Conservation (phyloP, 805 yeast genomes). For the Ogataea corticis region DNA sequence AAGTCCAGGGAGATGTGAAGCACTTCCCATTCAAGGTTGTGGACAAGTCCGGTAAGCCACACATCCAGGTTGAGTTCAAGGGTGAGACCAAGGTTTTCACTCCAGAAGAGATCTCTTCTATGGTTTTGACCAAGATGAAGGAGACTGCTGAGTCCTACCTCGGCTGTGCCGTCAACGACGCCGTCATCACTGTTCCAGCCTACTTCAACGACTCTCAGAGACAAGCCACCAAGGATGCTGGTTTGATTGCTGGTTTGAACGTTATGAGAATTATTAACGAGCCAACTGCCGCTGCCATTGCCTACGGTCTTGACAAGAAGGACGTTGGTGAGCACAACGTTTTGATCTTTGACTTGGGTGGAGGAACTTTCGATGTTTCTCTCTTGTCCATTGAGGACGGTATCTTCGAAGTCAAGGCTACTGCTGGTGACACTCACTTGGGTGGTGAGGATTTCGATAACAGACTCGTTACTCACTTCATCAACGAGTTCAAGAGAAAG, state of each 20-base stretch:
- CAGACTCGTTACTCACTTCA: conserved; percentile 83
- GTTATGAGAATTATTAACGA: conserved; percentile 77
- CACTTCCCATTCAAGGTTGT: conserved; percentile 92
- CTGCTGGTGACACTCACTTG: conserved; percentile 81
- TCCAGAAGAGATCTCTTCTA: conserved; percentile 93
- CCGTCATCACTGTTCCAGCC: conserved; percentile 85
- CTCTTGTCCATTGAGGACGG: conserved; percentile 77
- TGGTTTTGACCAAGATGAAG: conserved; percentile 73
- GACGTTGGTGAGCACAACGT: conserved; percentile 49
- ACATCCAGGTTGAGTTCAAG: conserved; percentile 87
- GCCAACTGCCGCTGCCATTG: conserved; percentile 85
- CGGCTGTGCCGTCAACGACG: conserved; percentile 56
- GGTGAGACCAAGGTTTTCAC: conserved; percentile 90
- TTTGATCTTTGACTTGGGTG: conserved; percentile 75
- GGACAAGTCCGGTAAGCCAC: conserved; percentile 83
- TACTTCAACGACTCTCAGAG: conserved; percentile 81
- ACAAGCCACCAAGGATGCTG: conserved; percentile 82
- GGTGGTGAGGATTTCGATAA: conserved; percentile 89
- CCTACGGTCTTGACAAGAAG: conserved; percentile 69
- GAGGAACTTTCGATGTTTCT: conserved; percentile 84
- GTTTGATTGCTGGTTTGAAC: conserved; percentile 71
- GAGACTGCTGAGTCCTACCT: conserved; percentile 62
- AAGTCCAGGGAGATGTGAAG: conserved; percentile 78
- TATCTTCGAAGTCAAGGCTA: conserved; percentile 78
- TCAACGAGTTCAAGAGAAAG: conserved; percentile 96